Conservation (phyloP, 192 early-diverging fungal genomes). For the Rhizoclosmatium sp. region DNA sequence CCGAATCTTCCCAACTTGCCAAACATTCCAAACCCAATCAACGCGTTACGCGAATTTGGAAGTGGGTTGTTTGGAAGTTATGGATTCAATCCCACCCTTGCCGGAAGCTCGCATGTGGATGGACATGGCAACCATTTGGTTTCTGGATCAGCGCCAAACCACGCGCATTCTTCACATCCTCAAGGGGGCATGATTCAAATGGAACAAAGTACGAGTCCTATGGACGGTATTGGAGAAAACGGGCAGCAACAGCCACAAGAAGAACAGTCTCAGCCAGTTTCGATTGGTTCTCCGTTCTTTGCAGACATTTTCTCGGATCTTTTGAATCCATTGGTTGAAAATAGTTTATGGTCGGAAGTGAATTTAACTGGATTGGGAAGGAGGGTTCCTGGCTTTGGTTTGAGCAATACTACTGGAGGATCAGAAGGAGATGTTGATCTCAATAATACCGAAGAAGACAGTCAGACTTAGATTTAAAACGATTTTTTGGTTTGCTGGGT, state of each 20-base stretch:
- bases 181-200: neutral
- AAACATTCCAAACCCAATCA: slow-evolving; percentile 19
- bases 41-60: slow-evolving; percentile 10
- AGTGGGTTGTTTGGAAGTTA: neutral
- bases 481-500: too few species aligned
- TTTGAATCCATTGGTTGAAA: slow-evolving; percentile 46
- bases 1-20: slow-evolving; percentile 17
- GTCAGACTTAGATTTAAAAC: too few species aligned
- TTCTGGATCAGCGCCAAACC: too few species aligned
- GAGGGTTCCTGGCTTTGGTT: slow-evolving; percentile 6
- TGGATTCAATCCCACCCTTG: neutral
- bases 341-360: slow-evolving; percentile 27
- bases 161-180: too few species aligned
- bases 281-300: slow-evolving; percentile 25
- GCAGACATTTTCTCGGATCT: slow-evolving; percentile 53
- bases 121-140: neutral
- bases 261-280: neutral
- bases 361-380: slow-evolving; percentile 1
- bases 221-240: neutral
- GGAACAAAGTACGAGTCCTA: neutral
- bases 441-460: neutral
- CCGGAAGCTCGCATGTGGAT: neutral
- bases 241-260: neutral
- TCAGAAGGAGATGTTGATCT: neutral
- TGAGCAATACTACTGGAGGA: neutral